phyloP scores from a whole-genome alignment of 441 rosid genomes.

The Populus trichocarpa region DNA sequence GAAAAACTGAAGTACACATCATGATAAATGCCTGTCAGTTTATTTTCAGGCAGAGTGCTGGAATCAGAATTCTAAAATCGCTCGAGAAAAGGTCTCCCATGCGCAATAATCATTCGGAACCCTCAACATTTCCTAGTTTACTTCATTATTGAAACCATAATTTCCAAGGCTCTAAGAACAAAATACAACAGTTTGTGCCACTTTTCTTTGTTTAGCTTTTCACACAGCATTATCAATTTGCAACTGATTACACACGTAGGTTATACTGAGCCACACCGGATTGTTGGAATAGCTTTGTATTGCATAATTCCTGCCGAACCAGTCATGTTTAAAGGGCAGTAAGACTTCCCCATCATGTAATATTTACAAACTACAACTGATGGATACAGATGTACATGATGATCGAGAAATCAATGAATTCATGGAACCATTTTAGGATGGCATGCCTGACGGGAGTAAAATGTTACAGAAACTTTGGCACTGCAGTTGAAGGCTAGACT shows the following conservation, averaged over 20 bases:
- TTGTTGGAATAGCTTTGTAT: not conserved
- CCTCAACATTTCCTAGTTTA: not conserved
- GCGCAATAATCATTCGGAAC: not conserved
- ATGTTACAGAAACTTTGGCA: not conserved
- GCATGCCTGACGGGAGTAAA: not conserved
- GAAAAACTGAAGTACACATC: not conserved
- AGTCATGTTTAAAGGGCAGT: not conserved
- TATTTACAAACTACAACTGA: not conserved
- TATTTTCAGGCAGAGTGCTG: not conserved
- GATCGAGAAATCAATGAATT: not conserved
- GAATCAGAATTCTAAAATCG: not conserved
- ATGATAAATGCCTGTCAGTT: not conserved
- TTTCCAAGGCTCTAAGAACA: not conserved
- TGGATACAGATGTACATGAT: not conserved
- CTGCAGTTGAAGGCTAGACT: not conserved
- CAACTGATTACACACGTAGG: not conserved
- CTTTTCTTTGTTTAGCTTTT: not conserved
- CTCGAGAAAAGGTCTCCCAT: not conserved
- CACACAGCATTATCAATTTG: not conserved
- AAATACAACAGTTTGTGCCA: not conserved
- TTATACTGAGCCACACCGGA: not conserved
- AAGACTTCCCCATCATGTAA: not conserved
- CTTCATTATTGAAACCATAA: not conserved
- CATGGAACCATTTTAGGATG: not conserved
- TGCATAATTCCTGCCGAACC: not conserved